Conservation (phyloP, 164 flowering plant species). For the Magnolia officinalis region DNA sequence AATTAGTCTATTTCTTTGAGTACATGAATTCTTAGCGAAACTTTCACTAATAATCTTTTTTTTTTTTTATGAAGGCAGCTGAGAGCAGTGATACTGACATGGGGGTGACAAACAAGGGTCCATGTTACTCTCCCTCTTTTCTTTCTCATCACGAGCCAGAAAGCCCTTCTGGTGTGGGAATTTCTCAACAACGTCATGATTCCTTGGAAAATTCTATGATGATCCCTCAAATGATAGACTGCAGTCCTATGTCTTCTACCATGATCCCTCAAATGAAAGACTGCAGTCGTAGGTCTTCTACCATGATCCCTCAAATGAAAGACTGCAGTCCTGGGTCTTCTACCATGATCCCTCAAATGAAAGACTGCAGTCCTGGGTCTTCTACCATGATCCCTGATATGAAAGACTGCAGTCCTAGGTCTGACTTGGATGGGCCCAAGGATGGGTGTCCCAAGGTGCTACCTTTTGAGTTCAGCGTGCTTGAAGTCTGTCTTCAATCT, state of each 20-base stretch:
- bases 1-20: too few species aligned
- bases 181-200: not conserved
- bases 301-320: not conserved
- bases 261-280: too few species aligned
- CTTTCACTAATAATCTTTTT: too few species aligned
- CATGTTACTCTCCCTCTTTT: not conserved
- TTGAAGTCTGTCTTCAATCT: conserved; percentile 46
- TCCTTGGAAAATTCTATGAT: not conserved
- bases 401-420: conserved; percentile 2
- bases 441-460: conserved; percentile 21
- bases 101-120: conserved; percentile 4
- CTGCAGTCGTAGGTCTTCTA: not conserved
- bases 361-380: too few species aligned
- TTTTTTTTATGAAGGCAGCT: conserved; percentile 9
- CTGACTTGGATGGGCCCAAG: conserved; percentile 12
- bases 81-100: conserved; percentile 17
- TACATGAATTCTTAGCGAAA: too few species aligned
- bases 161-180: not conserved
- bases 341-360: too few species aligned
- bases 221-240: not conserved
- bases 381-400: not conserved
- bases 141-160: not conserved
- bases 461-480: conserved; percentile 44
- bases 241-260: not conserved
- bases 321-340: conserved; percentile 2